These are phyloP conservation scores for Boletus fagicola DNA, from an alignment of 768 basidiomycete genomes.

Conservation along the genomic window DNA sequence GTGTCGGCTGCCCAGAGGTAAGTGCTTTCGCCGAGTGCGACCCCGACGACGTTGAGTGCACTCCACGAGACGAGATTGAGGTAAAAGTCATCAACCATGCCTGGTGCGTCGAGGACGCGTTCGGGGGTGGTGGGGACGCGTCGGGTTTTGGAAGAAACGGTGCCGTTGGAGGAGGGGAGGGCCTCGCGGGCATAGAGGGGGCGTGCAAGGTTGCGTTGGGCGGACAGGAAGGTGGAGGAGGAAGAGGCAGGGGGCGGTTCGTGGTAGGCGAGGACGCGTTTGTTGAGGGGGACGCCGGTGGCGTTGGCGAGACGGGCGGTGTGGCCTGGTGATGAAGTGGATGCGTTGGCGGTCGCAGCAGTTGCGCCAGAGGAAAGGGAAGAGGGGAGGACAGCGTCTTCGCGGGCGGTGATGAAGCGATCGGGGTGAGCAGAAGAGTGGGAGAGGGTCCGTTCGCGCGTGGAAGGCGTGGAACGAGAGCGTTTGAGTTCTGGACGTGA, in stretches of 20 bases:
- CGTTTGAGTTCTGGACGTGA: conserved; percentile 60
- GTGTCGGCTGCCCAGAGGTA: conserved; percentile 95
- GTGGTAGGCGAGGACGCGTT: conserved; percentile 84
- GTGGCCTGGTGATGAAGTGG: conserved; percentile 67
- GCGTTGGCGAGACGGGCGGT: conserved; percentile 78
- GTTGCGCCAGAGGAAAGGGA: conserved; percentile 59
- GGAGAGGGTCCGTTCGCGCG: conserved; percentile 31
- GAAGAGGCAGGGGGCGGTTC: conserved; percentile 80
- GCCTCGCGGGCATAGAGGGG: conserved; percentile 72
- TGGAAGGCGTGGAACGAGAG: conserved; percentile 70
- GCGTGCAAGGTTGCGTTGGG: conserved; percentile 73
- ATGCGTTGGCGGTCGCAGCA: conserved; percentile 29
- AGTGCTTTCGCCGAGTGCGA: conserved; percentile 80
- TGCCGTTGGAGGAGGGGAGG: conserved; percentile 53
- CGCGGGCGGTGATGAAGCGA: conserved; percentile 75
- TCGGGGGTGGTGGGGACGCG: conserved; percentile 87
- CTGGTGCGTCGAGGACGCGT: conserved; percentile 93
- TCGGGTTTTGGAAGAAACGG: conserved; percentile 66
- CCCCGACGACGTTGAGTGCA: conserved; percentile 81
- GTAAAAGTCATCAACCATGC: conserved; percentile 93
- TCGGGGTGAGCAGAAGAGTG: conserved; percentile 55
- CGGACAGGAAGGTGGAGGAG: conserved; percentile 69
- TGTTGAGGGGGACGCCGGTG: conserved; percentile 70
- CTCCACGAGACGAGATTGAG: conserved; percentile 95
- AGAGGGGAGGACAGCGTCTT: too few species aligned